phyloP scores from a whole-genome alignment of 768 basidiomycete species.

The Lactarius quietus region DNA sequence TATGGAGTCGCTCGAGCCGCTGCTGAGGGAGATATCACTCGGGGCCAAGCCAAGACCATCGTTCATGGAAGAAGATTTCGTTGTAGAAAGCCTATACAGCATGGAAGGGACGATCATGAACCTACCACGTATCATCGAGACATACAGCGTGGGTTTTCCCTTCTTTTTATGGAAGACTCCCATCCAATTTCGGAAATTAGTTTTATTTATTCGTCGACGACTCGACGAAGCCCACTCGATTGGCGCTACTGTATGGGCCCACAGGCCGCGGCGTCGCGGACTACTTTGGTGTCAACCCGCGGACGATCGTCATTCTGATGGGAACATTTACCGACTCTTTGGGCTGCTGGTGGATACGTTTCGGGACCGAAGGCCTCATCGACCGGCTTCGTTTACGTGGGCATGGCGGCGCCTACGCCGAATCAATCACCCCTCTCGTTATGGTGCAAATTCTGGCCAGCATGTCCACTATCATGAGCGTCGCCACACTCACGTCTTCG shows the following conservation, averaged over 20 bases:
- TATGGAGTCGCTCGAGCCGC: slow-evolving; percentile 72
- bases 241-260: slow-evolving; percentile 91
- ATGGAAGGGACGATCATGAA: slow-evolving; percentile 97
- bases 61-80: slow-evolving; percentile 99
- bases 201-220: slow-evolving; percentile 96
- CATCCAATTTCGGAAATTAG: slow-evolving; percentile 39
- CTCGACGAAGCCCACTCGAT: slow-evolving; percentile 98
- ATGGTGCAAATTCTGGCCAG: slow-evolving; percentile 86
- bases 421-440: slow-evolving; percentile 87
- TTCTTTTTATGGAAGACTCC: background rate
- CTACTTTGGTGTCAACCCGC: slow-evolving; percentile 85
- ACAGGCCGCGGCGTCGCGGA: slow-evolving; percentile 93
- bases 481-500: slow-evolving; percentile 40
- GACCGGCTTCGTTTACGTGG: slow-evolving; percentile 77
- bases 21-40: slow-evolving; percentile 88
- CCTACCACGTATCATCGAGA: slow-evolving; percentile 75
- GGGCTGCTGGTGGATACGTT: slow-evolving; percentile 93
- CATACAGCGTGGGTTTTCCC: slow-evolving; percentile 75
- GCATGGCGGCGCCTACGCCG: slow-evolving; percentile 82
- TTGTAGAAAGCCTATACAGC: slow-evolving; percentile 94
- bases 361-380: slow-evolving; percentile 78
- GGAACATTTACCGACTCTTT: slow-evolving; percentile 97
- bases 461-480: slow-evolving; percentile 97
- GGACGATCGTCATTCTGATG: slow-evolving; percentile 89
- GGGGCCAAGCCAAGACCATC: slow-evolving; percentile 97